Conservation (phyloP, 495 filamentous ascomycete genomes). For the Cryomyces minteri region DNA sequence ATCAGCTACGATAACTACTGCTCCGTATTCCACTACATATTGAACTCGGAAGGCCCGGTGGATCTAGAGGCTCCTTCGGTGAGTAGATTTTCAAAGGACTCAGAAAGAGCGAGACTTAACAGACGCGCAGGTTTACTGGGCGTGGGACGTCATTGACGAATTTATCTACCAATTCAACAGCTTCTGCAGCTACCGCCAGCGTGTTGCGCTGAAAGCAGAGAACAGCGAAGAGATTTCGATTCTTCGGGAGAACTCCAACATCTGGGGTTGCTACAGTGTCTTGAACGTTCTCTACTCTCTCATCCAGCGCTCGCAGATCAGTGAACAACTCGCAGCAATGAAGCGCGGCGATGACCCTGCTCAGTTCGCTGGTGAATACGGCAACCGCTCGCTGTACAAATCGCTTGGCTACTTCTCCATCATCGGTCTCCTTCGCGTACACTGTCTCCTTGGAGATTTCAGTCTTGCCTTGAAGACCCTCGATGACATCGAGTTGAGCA, state of each 20-base stretch:
- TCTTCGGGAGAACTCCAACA: slow-evolving; percentile 90
- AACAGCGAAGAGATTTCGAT: slow-evolving; percentile 80
- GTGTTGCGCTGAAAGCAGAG: slow-evolving; percentile 67
- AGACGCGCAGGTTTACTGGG: slow-evolving; percentile 80
- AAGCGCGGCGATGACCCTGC: slow-evolving; percentile 79
- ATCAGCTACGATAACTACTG: slow-evolving; percentile 99
- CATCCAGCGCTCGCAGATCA: slow-evolving; percentile 94
- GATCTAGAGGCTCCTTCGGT: slow-evolving; percentile 93
- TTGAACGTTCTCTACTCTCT: slow-evolving; percentile 98
- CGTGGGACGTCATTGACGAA: slow-evolving; percentile 99
- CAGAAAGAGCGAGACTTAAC: neutral
- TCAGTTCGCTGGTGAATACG: slow-evolving; percentile 83
- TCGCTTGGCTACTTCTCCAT: slow-evolving; percentile 99
- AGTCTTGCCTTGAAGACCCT: slow-evolving; percentile 95
- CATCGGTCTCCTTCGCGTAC: slow-evolving; percentile 88
- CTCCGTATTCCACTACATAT: slow-evolving; percentile 94
- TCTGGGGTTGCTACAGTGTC: slow-evolving; percentile 98
- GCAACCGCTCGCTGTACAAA: slow-evolving; percentile 77
- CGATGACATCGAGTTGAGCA: slow-evolving; percentile 98
- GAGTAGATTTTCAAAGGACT: slow-evolving; percentile 2
- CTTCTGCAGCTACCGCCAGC: slow-evolving; percentile 88
- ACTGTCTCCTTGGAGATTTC: slow-evolving; percentile 94
- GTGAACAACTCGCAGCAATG: slow-evolving; percentile 85
- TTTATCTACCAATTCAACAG: slow-evolving; percentile 99
- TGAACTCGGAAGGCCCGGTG: slow-evolving; percentile 95